These are phyloP conservation scores for Globisporangium recalcitrans DNA, from an alignment of 352 stramenopile species.

Conservation along the genomic window DNA sequence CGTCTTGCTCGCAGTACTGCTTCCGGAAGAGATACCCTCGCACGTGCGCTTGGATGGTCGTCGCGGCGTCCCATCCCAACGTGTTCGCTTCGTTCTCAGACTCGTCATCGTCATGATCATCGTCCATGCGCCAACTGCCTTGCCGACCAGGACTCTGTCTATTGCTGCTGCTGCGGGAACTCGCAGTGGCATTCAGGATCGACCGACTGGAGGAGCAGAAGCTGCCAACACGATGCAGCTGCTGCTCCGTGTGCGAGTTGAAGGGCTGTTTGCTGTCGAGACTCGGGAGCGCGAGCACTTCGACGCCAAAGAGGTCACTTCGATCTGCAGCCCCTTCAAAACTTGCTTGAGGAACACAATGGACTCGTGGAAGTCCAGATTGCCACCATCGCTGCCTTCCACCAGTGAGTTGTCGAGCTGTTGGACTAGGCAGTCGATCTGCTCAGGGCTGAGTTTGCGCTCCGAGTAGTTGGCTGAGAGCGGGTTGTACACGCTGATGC, in stretches of 20 bases:
- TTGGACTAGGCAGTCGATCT: constrained; percentile 6
- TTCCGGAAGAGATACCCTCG: constrained; percentile 16
- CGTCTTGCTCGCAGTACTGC: constrained; percentile 13
- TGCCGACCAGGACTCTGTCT: neutral
- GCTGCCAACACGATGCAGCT: neutral
- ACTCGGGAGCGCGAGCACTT: constrained; percentile 47
- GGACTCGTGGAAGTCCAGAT: constrained; percentile 1
- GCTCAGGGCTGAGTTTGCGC: constrained; percentile 8
- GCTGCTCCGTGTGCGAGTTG: constrained; percentile 13
- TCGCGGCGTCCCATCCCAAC: neutral
- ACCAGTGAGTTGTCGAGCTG: neutral
- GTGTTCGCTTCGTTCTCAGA: neutral
- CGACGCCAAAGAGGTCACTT: constrained; percentile 50
- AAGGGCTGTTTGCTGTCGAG: constrained; percentile 25
- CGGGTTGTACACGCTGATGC: constrained; percentile 14
- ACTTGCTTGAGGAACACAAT: constrained; percentile 30
- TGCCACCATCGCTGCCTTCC: neutral
- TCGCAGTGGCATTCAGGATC: neutral
- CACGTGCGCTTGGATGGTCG: constrained; percentile 13
- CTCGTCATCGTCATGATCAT: neutral
- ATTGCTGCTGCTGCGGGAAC: neutral
- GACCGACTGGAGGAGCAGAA: neutral
- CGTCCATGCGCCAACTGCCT: neutral
- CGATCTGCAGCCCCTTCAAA: constrained; percentile 37
- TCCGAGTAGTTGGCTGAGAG: constrained; percentile 10